phyloP scores from a whole-genome alignment of 2,329 filamentous ascomycete species.

The Colletotrichum paranaense region DNA sequence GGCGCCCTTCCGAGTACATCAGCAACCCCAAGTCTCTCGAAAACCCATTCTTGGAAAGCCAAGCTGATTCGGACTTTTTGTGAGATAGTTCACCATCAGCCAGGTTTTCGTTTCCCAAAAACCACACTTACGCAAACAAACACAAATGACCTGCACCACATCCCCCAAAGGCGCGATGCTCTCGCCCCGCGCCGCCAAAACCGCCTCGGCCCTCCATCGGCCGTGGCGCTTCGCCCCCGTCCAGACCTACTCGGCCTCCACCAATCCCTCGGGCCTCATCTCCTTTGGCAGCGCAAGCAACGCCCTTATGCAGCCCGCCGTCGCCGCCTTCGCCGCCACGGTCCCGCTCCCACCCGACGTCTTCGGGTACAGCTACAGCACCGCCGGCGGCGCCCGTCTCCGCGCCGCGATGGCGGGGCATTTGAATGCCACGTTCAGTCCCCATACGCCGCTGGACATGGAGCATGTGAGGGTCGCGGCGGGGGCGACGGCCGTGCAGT shows the following conservation, averaged over 20 bases:
- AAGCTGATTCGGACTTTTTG: too few relatives aligned
- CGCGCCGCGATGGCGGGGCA: constrained; percentile 47
- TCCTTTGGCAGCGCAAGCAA: constrained; percentile 28
- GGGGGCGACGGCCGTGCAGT: constrained; percentile 52
- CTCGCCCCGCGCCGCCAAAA: constrained; percentile 20
- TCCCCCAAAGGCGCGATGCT: constrained; percentile 9
- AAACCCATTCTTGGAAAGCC: too few relatives aligned
- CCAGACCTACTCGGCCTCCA: constrained; percentile 10
- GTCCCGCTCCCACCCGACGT: constrained; percentile 35
- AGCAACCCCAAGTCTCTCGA: background rate
- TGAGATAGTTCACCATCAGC: too few relatives aligned
- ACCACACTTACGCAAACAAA: background rate
- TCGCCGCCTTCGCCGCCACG: constrained; percentile 23
- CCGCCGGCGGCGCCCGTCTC: constrained; percentile 48
- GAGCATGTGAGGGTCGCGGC: constrained; percentile 48
- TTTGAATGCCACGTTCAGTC: constrained; percentile 51
- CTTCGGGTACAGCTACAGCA: constrained; percentile 51
- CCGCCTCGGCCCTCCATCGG: constrained; percentile 8
- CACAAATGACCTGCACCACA: background rate
- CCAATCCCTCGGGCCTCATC: constrained; percentile 24
- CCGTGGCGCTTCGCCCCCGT: constrained; percentile 26
- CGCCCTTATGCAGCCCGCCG: constrained; percentile 3
- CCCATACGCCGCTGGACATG: constrained; percentile 42
- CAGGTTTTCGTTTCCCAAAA: too few relatives aligned
- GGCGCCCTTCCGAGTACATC: background rate